Evolutionary conservation across 805 yeast species (phyloP), one percentile per base, ranked within the genome.

Genomic region (Isabelozyma heimii): DNA sequence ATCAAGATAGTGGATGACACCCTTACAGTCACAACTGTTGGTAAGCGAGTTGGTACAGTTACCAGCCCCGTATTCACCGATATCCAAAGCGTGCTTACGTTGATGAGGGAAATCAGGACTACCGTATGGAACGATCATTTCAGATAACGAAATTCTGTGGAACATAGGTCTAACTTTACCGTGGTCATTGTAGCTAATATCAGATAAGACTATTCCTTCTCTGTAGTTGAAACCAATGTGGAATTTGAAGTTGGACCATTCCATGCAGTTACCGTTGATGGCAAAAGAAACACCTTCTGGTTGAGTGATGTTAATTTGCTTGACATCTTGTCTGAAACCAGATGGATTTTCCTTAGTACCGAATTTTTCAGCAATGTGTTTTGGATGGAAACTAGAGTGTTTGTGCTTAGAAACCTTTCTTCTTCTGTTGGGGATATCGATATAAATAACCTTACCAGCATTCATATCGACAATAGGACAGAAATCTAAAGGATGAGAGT

Each of bases 41-140:
- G 86, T 72, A 55, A 87, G 76, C 33, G 91, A 88, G 70, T 87
- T 87, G 47, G 94, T 84, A 84, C 87, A 83, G 73, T 82, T 82
- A 62, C 94, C 94, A 53, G 91, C 92, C 72, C 94, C 94, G 65
- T 87, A 87, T 67, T 87, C 94, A 66, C 94, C 94, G 56, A 87
- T 82, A 70, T 87, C 94, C 69, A 87, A 81, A 41, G 94, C 94
- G 60, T 87, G 94, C 69, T 87, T 87, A 72, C 94, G 79, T 63
- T 87, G 91, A 65, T 87, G 92, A 48, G 91, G 91, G 71, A 77
- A 83, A 55, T 81, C 85, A 50, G 94, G 94, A 52, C 76, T 75
- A 47, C 94, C 94, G 61, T 87, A 87, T 20, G 94, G 94, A 51
- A 87, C 94, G 70, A 87, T 84, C 92, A 87, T 87, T 72, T 87